Base-by-base conservation (phyloP, 306 rosid genomes). In the Comarum palustre region DNA sequence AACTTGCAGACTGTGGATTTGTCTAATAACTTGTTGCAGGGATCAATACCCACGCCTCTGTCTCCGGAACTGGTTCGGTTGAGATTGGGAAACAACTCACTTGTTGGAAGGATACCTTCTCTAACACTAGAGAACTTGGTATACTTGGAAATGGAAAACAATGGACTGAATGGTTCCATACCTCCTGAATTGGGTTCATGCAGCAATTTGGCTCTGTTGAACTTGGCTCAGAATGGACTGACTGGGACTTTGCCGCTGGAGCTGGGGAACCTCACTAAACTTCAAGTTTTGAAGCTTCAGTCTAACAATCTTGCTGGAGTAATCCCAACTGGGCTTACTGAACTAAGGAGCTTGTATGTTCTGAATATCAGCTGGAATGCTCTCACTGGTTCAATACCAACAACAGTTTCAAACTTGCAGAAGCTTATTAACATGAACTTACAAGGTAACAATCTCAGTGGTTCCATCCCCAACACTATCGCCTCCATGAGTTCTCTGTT, bases 331-430 rank as follows among this genome's bases (percentile, higher is more conserved):
- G 58, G 45, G 61, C 71, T 91, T 52, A 58, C 84, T 20, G 60
- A 55, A 32, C 70, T 89, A 4, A 13, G 3, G 10, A 63, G 5
- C 8, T 70, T 94, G 74, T 80, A 71, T 3, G 29, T 25, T 7
- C 68, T 94, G 63, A 89, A 94, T 74, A 64, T 91, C 79, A 87
- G 97, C 83, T 6, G 65, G 82, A 94, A 94, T 73, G 83, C 85
- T 72, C 89, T 91, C 42, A 14, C 1, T 38, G 97, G 97, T 74
- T 19, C 84, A 14, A 88, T 94, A 79, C 98, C 91, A 0, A 16
- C 79, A 41, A 63, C 74, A 0, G 72, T 94, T 24, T 75, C 87
- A 43, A 41, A 5, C 8, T 72, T 92, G 85, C 27, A 4, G 24
- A 15, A 0, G 6, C 97, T 94, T 50, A 1, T 0, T 32, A 64